Conservation (phyloP, 2,329 filamentous ascomycete species). For the Graphilbum fragrans region DNA sequence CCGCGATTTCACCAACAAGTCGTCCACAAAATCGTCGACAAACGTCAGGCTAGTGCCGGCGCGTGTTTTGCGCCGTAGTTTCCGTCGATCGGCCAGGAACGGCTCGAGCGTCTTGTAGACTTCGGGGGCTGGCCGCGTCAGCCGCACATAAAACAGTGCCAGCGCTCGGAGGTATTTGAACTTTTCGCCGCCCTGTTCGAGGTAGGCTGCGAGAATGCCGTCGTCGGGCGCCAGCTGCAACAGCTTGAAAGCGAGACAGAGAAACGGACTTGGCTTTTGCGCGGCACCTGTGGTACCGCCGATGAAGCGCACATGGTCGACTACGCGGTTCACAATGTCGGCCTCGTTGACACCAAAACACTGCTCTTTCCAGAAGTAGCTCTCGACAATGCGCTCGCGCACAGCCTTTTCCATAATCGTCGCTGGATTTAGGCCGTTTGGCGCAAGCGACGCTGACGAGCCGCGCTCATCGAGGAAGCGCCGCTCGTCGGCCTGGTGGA, state of each 20-base stretch:
- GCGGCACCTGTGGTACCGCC: conserved; percentile 77
- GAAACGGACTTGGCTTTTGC: conserved; percentile 82
- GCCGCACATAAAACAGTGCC: conserved; percentile 82
- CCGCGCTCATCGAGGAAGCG: conserved; percentile 85
- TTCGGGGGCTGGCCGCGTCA: conserved; percentile 73
- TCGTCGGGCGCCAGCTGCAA: conserved; percentile 75
- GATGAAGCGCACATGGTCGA: conserved; percentile 67
- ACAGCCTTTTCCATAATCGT: conserved; percentile 93
- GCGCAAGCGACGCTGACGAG: conserved; percentile 61
- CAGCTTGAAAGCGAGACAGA: conserved; percentile 91
- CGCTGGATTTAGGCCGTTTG: conserved; percentile 84
- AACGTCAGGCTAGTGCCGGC: conserved; percentile 65
- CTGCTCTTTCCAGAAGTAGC: conserved; percentile 97
- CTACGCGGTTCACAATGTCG: conserved; percentile 76
- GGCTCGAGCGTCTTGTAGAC: conserved; percentile 75
- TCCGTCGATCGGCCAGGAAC: conserved; percentile 68
- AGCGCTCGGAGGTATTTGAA: conserved; percentile 85
- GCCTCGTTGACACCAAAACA: conserved; percentile 88
- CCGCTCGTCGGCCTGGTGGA: conserved; percentile 66
- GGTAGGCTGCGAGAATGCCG: conserved; percentile 67
- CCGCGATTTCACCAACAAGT: conserved; percentile 75
- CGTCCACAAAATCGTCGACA: conserved; percentile 89
- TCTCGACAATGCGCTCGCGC: conserved; percentile 87
- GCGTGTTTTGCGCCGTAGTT: conserved; percentile 65
- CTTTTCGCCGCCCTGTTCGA: conserved; percentile 60